Evolutionary conservation across 176 grass and related monocot genomes (phyloP).

Genomic region (Calamus simplicifolius): DNA sequence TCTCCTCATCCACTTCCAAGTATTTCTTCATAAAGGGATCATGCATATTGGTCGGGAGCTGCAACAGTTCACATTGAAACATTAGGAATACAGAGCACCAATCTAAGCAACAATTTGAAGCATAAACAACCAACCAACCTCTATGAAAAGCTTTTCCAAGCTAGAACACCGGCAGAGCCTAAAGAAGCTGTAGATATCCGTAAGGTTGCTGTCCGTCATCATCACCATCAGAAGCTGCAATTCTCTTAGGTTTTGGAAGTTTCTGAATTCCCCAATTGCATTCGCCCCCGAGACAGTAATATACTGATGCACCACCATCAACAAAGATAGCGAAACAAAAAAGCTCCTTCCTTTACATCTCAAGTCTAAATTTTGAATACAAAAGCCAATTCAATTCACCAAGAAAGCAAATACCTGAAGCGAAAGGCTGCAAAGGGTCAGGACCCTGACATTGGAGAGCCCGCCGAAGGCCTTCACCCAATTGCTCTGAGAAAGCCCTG

Average conservation of each 20-base stretch:
- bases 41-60: conserved; percentile 57
- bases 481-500: conserved; percentile 5
- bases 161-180: conserved; percentile 46
- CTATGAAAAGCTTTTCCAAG: conserved; percentile 67
- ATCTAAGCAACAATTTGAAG: too few species aligned
- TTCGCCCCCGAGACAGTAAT: neutral
- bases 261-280: conserved; percentile 20
- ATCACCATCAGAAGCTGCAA: conserved; percentile 74
- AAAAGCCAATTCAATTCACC: neutral
- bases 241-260: conserved; percentile 48
- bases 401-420: conserved; percentile 49
- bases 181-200: conserved; percentile 75
- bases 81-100: too few species aligned
- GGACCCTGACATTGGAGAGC: conserved; percentile 53
- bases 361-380: neutral
- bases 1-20: conserved; percentile 54
- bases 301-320: conserved; percentile 12
- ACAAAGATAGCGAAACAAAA: conserved; percentile 6
- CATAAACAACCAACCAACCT: conserved; percentile 30
- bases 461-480: conserved; percentile 16
- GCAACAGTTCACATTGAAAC: neutral
- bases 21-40: conserved; percentile 67
- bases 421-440: conserved; percentile 78
- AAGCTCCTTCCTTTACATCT: neutral
- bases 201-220: conserved; percentile 71